A percentile compares a stretch with the other conserved stretches of the same genome.
Evolutionary conservation across 2,329 filamentous ascomycete species (phyloP).

Genomic region (Westerdykella aurantiaca): DNA sequence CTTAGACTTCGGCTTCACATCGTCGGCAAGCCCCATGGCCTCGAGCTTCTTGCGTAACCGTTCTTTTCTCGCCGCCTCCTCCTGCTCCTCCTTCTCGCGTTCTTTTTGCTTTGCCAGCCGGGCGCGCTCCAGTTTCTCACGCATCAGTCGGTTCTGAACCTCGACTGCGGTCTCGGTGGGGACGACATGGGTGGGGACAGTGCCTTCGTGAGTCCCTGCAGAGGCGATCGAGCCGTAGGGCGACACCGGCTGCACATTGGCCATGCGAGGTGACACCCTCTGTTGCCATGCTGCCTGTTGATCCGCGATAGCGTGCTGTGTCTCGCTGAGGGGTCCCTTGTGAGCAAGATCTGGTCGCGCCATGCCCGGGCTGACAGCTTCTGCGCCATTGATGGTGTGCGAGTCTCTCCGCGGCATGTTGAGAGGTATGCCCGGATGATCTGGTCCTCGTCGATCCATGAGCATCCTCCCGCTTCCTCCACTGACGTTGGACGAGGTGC

Average conservation of each 20-base stretch:
- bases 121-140: constrained; percentile 62
- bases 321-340: constrained; percentile 85
- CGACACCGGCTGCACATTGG: constrained; percentile 31
- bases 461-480: constrained; percentile 69
- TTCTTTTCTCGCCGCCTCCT: constrained; percentile 65
- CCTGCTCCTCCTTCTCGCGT: constrained; percentile 56
- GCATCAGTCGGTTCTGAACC: constrained; percentile 65
- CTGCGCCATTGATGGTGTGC: constrained; percentile 26
- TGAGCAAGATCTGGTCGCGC: constrained; percentile 16
- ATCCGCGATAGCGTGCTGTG: constrained; percentile 59
- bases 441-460: constrained; percentile 44
- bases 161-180: constrained; percentile 57
- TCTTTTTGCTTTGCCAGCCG: constrained; percentile 58
- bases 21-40: constrained; percentile 55
- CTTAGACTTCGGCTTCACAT: constrained; percentile 30
- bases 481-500: constrained; percentile 87
- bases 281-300: constrained; percentile 19
- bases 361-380: constrained; percentile 15
- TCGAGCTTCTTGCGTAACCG: constrained; percentile 68
- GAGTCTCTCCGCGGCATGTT: constrained; percentile 27
- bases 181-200: constrained; percentile 26
- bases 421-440: constrained; percentile 23
- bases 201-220: constrained; percentile 16
- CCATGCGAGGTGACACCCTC: constrained; percentile 24
- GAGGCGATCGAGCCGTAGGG: constrained; percentile 32